phyloP scores from a whole-genome alignment of 768 basidiomycete genomes.

The Tulasnella sp. region DNA sequence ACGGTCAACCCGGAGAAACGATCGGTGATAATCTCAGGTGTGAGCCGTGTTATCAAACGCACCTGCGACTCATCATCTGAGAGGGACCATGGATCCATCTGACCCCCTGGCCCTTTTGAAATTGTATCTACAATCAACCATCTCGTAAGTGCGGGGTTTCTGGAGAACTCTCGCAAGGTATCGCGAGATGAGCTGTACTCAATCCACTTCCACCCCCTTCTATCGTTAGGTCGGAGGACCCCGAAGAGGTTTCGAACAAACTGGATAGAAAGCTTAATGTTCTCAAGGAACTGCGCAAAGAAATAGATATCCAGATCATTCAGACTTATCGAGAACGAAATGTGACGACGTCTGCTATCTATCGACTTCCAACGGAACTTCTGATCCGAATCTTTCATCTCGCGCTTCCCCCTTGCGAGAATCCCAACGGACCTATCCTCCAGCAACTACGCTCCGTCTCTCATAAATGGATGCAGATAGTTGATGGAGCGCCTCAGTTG shows the following conservation, averaged over 20 bases:
- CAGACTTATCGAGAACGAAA: background rate
- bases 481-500: background rate
- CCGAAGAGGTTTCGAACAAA: background rate
- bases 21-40: background rate
- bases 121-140: background rate
- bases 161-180: background rate
- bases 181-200: background rate
- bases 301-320: background rate
- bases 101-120: background rate
- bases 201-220: background rate
- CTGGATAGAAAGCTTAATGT: background rate
- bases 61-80: background rate
- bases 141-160: background rate
- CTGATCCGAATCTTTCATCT: background rate
- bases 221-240: background rate
- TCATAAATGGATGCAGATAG: background rate
- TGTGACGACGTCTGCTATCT: background rate
- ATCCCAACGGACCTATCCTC: background rate
- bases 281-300: background rate
- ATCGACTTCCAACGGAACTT: background rate
- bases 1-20: background rate
- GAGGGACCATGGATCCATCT: background rate
- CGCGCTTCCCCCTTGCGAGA: background rate
- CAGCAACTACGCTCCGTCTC: background rate
- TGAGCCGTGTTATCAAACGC: background rate